Conservation (phyloP, 768 basidiomycete genomes). For the Dentipellis sp. region DNA sequence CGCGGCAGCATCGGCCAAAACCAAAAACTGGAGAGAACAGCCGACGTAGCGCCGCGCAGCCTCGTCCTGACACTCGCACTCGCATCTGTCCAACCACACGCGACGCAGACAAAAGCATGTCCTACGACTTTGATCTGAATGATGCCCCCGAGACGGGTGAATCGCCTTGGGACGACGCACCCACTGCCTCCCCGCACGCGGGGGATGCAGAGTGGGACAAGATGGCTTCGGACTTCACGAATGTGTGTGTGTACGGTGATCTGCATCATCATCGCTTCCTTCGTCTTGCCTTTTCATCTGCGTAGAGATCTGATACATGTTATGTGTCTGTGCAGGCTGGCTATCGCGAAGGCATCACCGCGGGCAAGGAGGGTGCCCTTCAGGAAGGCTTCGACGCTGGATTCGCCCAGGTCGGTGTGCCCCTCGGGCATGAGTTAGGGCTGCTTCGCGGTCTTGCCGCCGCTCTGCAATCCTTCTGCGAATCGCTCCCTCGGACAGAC, state of each 20-base stretch:
- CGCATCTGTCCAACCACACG: neutral
- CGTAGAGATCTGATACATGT: neutral
- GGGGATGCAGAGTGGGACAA: conserved; percentile 57
- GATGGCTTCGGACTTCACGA: conserved; percentile 61
- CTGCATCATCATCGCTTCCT: neutral
- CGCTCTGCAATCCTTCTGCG: conserved; percentile 51
- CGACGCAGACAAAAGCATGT: neutral
- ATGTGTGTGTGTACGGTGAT: conserved; percentile 43
- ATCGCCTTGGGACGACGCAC: conserved; percentile 53
- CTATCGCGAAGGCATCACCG: conserved; percentile 93
- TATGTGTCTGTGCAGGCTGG: conserved; percentile 49
- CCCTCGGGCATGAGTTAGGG: conserved; percentile 72
- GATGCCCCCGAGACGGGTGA: conserved; percentile 19
- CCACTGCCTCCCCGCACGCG: conserved; percentile 12
- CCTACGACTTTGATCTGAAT: neutral
- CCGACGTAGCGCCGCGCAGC: neutral
- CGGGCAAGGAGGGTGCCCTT: conserved; percentile 80
- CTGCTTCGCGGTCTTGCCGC: conserved; percentile 63
- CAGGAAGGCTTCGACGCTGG: conserved; percentile 89
- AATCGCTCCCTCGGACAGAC: conserved; percentile 19
- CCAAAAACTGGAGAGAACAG: neutral
- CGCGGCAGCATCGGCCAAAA: neutral
- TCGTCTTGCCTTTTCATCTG: neutral
- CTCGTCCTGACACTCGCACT: neutral
- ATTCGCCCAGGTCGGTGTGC: conserved; percentile 63